phyloP scores from a whole-genome alignment of 2,329 filamentous ascomycete species.

The Paecilomyces variotii region DNA sequence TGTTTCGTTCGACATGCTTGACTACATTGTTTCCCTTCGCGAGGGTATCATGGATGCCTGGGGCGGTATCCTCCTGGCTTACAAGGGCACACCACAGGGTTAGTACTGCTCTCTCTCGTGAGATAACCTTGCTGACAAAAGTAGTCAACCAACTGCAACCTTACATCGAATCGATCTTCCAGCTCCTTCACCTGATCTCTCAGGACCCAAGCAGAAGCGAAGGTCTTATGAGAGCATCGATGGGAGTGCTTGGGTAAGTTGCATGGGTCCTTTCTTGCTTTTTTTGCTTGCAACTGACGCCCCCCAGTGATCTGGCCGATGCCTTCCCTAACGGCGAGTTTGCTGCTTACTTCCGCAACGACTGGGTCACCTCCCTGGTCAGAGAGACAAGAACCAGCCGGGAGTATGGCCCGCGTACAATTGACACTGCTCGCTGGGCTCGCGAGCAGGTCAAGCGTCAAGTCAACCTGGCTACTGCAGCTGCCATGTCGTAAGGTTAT shows the following conservation, averaged over 20 bases:
- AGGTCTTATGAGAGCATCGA: constrained; percentile 81
- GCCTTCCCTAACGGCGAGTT: constrained; percentile 88
- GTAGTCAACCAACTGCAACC: constrained; percentile 63
- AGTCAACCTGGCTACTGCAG: constrained; percentile 29
- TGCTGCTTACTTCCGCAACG: constrained; percentile 72
- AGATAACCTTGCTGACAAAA: constrained; percentile 5
- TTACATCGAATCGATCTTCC: constrained; percentile 79
- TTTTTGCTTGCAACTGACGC: constrained; percentile 25
- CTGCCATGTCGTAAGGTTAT: constrained; percentile 29
- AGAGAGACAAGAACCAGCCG: constrained; percentile 86
- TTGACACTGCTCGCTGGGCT: constrained; percentile 94
- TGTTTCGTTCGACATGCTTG: constrained; percentile 87
- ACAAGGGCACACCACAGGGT: constrained; percentile 59
- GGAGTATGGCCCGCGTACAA: constrained; percentile 75
- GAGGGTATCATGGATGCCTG: constrained; percentile 99
- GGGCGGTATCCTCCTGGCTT: constrained; percentile 91
- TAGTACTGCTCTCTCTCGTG: constrained; percentile 8
- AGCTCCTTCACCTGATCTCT: constrained; percentile 72
- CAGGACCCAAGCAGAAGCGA: constrained; percentile 84
- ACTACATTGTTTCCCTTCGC: constrained; percentile 88
- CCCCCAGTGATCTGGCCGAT: constrained; percentile 75
- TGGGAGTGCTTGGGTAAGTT: constrained; percentile 91
- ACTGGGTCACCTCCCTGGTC: constrained; percentile 84
- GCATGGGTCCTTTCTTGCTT: constrained; percentile 1
- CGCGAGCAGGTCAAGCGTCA: constrained; percentile 97